Conservation (phyloP, 768 basidiomycete species). For the Tylopilus sp. region DNA sequence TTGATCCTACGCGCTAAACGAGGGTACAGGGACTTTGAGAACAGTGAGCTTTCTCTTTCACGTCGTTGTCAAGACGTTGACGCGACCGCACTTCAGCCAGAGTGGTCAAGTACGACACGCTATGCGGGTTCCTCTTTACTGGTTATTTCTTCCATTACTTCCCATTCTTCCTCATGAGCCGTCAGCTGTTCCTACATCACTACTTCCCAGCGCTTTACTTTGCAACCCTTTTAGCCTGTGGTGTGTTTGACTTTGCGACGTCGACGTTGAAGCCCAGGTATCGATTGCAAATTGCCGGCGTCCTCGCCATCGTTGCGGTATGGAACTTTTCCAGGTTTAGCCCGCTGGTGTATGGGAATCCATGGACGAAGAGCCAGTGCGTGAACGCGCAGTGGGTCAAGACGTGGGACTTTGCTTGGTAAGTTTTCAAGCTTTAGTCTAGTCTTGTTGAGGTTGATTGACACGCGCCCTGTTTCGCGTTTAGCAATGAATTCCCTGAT, state of each 20-base stretch:
- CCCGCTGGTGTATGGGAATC: conserved; percentile 77
- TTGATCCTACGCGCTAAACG: conserved; percentile 87
- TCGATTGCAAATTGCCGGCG: conserved; percentile 76
- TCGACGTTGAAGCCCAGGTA: conserved; percentile 71
- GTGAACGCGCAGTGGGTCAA: conserved; percentile 77
- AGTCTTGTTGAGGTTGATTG: neutral
- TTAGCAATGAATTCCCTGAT: conserved; percentile 67
- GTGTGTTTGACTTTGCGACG: conserved; percentile 83
- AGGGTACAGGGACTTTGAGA: conserved; percentile 88
- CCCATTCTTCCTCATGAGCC: conserved; percentile 96
- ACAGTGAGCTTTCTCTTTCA: conserved; percentile 53
- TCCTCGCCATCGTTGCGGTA: conserved; percentile 67
- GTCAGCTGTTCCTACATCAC: conserved; percentile 97
- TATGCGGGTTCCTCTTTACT: conserved; percentile 88
- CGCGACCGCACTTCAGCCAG: conserved; percentile 50
- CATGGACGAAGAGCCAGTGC: conserved; percentile 86
- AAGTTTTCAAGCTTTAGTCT: conserved; percentile 15
- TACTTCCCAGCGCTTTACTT: conserved; percentile 98
- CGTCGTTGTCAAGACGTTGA: neutral
- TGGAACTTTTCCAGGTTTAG: conserved; percentile 80
- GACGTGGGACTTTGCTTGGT: conserved; percentile 97
- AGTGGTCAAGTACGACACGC: conserved; percentile 86
- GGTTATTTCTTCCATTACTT: conserved; percentile 94
- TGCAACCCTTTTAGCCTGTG: conserved; percentile 73
- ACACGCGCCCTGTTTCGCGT: neutral